Conservation (phyloP, 176 grass and related monocot genomes). For the Oryza longistaminata region DNA sequence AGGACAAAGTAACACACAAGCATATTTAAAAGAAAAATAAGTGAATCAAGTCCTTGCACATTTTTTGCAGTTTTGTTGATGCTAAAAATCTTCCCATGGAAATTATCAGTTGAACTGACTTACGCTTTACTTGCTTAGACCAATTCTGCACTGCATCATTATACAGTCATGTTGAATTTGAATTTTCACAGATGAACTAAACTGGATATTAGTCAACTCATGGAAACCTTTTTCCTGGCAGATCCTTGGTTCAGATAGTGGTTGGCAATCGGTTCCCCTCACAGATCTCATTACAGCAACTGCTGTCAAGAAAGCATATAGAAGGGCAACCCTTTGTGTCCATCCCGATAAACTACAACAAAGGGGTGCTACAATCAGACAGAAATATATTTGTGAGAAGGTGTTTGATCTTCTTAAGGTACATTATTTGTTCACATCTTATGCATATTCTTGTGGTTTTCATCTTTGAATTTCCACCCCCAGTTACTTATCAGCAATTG, state of each 20-base stretch:
- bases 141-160: conserved; percentile 25
- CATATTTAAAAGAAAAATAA: background rate
- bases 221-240: conserved; percentile 40
- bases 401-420: conserved; percentile 99
- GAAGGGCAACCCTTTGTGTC: conserved; percentile 94
- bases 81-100: background rate
- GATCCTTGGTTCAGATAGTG: conserved; percentile 87
- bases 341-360: conserved; percentile 99
- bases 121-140: background rate
- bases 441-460: conserved; percentile 24
- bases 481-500: conserved; percentile 10
- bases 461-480: conserved; percentile 17
- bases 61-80: conserved; percentile 4
- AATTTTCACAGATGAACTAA: background rate
- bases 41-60: background rate
- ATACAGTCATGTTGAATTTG: conserved; percentile 18
- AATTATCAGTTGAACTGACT: conserved; percentile 27
- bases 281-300: conserved; percentile 89
- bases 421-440: conserved; percentile 30
- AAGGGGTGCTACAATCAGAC: conserved; percentile 84
- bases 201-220: background rate
- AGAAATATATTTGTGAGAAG: conserved; percentile 98
- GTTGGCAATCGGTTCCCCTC: conserved; percentile 91
- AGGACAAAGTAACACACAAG: background rate
- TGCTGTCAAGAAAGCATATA: conserved; percentile 89